phyloP scores from a whole-genome alignment of 257 asterid species.

The Apocynum venetum region DNA sequence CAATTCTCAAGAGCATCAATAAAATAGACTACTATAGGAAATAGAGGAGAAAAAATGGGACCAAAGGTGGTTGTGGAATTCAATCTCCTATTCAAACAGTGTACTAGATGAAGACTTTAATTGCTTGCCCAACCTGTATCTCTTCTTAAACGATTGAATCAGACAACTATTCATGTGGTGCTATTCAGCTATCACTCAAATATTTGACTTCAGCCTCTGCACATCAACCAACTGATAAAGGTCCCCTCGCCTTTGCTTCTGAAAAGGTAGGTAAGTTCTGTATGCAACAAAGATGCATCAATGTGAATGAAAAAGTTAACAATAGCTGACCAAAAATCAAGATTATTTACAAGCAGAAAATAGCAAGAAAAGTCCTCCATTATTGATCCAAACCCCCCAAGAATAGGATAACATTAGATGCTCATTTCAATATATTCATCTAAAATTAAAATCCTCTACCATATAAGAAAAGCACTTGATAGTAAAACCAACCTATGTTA shows the following conservation, averaged over 20 bases:
- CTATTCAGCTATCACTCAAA: background rate
- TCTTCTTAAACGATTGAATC: background rate
- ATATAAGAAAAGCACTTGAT: background rate
- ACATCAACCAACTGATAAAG: slow-evolving; percentile 83
- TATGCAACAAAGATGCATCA: background rate
- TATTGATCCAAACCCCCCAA: background rate
- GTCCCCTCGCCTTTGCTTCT: slow-evolving; percentile 76
- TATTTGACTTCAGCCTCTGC: slow-evolving; percentile 41
- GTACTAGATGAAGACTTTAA: background rate
- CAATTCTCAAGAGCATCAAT: background rate
- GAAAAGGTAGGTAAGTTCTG: slow-evolving; percentile 78
- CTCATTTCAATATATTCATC: slow-evolving; percentile 1
- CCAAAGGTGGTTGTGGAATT: background rate
- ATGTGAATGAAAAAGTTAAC: background rate
- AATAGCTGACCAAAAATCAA: background rate
- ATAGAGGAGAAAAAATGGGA: background rate
- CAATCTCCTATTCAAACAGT: background rate
- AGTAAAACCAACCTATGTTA: background rate
- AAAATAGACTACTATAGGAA: background rate
- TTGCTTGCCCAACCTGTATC: background rate
- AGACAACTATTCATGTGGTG: background rate
- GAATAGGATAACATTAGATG: background rate
- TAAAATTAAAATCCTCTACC: background rate
- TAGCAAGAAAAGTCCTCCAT: background rate
- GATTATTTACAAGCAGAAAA: background rate